Evolutionary conservation across 176 grass and related monocot species (phyloP).

Genomic region (Alopecurus myosuroides): DNA sequence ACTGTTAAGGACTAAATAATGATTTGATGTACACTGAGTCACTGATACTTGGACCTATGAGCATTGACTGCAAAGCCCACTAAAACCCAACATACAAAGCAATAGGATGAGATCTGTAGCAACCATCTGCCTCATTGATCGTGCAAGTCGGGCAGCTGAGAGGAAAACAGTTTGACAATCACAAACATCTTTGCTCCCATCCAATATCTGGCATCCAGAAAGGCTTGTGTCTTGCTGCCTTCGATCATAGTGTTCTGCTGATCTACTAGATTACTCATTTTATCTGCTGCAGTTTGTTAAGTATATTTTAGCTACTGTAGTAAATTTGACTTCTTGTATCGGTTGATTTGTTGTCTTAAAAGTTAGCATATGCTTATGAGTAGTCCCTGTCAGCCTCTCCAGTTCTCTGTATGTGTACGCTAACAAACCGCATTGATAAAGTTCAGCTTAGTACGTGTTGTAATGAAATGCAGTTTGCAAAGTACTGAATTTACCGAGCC

Average conservation of each 20-base stretch:
- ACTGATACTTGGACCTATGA: neutral
- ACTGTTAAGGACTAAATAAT: neutral
- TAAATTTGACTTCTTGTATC: neutral
- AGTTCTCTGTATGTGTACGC: neutral
- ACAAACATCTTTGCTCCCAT: neutral
- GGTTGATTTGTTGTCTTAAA: neutral
- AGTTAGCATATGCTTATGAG: neutral
- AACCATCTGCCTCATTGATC: neutral
- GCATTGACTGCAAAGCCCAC: neutral
- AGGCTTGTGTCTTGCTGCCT: neutral
- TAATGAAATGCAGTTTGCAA: neutral
- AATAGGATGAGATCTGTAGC: neutral
- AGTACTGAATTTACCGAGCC: neutral
- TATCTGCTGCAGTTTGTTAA: neutral
- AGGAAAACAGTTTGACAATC: neutral
- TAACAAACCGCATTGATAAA: neutral
- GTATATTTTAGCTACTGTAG: neutral
- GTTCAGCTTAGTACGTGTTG: neutral
- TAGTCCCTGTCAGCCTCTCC: neutral
- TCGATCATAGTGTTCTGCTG: neutral
- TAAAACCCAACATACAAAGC: conserved; percentile 6
- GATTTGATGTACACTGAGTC: neutral
- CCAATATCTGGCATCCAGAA: neutral
- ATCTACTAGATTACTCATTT: neutral
- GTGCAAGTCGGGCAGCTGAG: neutral